phyloP scores from a whole-genome alignment of 306 rosid species.

The Spatholobus suberectus region DNA sequence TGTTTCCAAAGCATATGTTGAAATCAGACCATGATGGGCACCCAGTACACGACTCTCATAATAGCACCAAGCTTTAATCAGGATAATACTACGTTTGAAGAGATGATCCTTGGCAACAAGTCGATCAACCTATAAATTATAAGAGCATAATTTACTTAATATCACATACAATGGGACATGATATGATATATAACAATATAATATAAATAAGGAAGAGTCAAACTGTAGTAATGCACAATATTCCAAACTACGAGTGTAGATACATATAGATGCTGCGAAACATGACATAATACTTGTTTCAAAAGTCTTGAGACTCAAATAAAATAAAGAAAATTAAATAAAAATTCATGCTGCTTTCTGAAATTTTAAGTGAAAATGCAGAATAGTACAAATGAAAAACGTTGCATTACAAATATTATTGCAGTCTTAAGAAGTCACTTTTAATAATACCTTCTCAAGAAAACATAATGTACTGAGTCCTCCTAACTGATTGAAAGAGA shows the following conservation, averaged over 20 bases:
- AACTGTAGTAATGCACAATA: not conserved
- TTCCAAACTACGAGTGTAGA: not conserved
- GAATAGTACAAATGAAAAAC: not conserved
- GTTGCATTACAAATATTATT: not conserved
- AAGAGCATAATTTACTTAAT: slow-evolving; percentile 35
- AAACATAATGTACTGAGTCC: slow-evolving; percentile 88
- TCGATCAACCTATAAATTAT: slow-evolving; percentile 69
- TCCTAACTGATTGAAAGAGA: slow-evolving; percentile 94
- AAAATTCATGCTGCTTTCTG: slow-evolving; percentile 7
- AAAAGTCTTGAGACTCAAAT: slow-evolving; percentile 24
- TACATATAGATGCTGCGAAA: not conserved
- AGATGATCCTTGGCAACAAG: slow-evolving; percentile 77
- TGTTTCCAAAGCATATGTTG: slow-evolving; percentile 94
- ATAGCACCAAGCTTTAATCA: slow-evolving; percentile 93
- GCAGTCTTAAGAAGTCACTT: slow-evolving; percentile 19
- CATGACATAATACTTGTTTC: slow-evolving; percentile 14
- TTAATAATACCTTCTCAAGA: slow-evolving; percentile 80
- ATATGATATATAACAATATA: not conserved
- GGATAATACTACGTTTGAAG: slow-evolving; percentile 85
- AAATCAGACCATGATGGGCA: slow-evolving; percentile 88
- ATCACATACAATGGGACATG: slow-evolving; percentile 19
- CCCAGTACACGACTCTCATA: slow-evolving; percentile 94
- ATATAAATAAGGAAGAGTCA: slow-evolving; percentile 23
- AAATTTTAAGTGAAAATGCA: slow-evolving; percentile 15
- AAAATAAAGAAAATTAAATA: slow-evolving; percentile 10